Evolutionary conservation across 768 basidiomycete species (phyloP), one percentile per base, ranked within the genome.

Genomic region (Pulveroboletus sp.): DNA sequence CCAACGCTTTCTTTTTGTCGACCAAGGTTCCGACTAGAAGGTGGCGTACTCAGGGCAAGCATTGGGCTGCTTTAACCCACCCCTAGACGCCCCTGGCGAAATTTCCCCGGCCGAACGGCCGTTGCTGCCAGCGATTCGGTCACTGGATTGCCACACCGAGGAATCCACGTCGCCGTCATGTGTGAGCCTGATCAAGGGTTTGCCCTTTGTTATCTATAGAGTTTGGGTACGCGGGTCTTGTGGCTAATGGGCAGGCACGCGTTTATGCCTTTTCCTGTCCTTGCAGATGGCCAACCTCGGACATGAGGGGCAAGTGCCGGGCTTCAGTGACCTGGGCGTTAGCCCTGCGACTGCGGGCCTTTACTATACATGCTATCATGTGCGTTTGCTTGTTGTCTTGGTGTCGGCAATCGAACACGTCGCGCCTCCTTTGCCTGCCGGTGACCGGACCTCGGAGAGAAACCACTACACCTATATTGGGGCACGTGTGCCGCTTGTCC

Each of bases 11-110:
- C 43, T 46, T 21, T 47, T 51, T 52, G 57, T 54, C 54, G 17
- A 47, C 57, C 57, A 51, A 61, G 37, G 50, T 49, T 58, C 48
- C 47, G 45, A 47, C 6, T 18, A 49, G 41, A 56, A 46, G 51
- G 55, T 57, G 62, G 61, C 56, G 61, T 51, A 6, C 27, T 51
- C 62, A 62, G 61, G 61, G 61, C 49, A 42, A 54, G 45, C 27
- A 39, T 46, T 51, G 5, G 48, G 38, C n/a, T 43, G 38, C 38
- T 47, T 28, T 38, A 24, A 33, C 36, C 38, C 57, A 43, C 39
- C 57, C 56, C 27, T 57, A 39, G 24, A n/a, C 43, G 21, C 32
- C 59, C 61, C 46, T 64, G 56, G 42, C 28, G 35, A 57, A 30
- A 45, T 39, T 51, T 38, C 42, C 47, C 21, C 53, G 56, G 45